phyloP scores from a whole-genome alignment of 2,329 filamentous ascomycete genomes.

The Neospermospora avenae region DNA sequence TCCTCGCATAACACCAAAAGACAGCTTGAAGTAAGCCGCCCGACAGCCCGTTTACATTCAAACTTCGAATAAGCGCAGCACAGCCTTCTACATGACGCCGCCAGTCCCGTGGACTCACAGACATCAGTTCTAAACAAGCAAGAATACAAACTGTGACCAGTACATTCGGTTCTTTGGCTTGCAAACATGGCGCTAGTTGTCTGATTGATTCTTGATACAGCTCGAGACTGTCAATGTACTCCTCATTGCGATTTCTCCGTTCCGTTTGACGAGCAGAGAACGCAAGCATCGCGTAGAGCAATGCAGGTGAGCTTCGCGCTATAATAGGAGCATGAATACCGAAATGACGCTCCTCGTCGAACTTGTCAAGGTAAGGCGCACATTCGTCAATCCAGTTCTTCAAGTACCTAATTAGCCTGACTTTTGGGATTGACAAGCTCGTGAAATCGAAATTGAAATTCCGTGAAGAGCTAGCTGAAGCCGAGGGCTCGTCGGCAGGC shows the following conservation, averaged over 20 bases:
- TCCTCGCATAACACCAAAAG: conserved; percentile 57
- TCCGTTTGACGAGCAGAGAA: conserved; percentile 52
- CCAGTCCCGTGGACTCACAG: conserved; percentile 49
- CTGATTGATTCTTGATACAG: conserved; percentile 52
- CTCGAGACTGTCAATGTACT: conserved; percentile 48
- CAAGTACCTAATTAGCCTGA: conserved; percentile 35
- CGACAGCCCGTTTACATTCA: conserved; percentile 48
- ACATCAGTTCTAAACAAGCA: conserved; percentile 48
- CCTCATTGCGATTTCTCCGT: conserved; percentile 38
- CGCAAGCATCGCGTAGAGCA: conserved; percentile 50
- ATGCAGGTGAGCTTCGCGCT: conserved; percentile 43
- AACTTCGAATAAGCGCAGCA: conserved; percentile 49
- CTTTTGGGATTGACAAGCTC: conserved; percentile 14
- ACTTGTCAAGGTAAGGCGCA: conserved; percentile 54
- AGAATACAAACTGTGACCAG: conserved; percentile 47
- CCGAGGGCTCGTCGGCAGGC: not conserved
- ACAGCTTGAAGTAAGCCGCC: conserved; percentile 48
- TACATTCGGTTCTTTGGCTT: conserved; percentile 43
- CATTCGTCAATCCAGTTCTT: conserved; percentile 52
- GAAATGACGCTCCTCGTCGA: conserved; percentile 51
- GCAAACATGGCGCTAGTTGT: conserved; percentile 41
- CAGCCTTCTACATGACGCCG: conserved; percentile 54
- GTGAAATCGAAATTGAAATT: conserved; percentile 3
- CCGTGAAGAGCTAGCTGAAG: not conserved
- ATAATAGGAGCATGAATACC: conserved; percentile 48